phyloP scores from a whole-genome alignment of 352 stramenopile species.

The Phytophthora pistaciae region DNA sequence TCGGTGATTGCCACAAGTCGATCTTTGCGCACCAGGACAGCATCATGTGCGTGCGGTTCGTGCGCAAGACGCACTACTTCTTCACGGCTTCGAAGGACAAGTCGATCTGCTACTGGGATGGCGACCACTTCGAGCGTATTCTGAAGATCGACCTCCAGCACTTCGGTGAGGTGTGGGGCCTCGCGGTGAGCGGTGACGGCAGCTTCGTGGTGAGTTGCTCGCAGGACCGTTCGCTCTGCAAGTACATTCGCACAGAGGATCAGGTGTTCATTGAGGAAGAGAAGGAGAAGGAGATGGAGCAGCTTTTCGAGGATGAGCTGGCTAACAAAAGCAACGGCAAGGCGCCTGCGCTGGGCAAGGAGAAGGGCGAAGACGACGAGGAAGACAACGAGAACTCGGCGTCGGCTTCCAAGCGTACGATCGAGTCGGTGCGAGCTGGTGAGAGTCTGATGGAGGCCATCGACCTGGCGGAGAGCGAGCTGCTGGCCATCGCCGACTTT shows the following conservation, averaged over 20 bases:
- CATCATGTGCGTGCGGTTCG: constrained; percentile 97
- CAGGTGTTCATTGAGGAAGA: constrained; percentile 99
- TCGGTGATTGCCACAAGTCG: constrained; percentile 99
- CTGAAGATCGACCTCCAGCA: constrained; percentile 81
- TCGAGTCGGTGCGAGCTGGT: constrained; percentile 92
- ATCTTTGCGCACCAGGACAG: constrained; percentile 99
- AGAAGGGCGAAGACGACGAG: constrained; percentile 46
- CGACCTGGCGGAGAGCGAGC: constrained; percentile 93
- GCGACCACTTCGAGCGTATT: constrained; percentile 97
- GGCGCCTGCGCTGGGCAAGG: constrained; percentile 70
- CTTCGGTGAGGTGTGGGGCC: constrained; percentile 88
- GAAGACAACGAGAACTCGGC: constrained; percentile 71
- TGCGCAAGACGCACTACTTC: constrained; percentile 98
- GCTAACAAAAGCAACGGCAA: constrained; percentile 79
- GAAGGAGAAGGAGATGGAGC: constrained; percentile 95
- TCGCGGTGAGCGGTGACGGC: constrained; percentile 93
- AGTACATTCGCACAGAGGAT: constrained; percentile 97
- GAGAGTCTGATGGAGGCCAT: constrained; percentile 96
- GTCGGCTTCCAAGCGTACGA: constrained; percentile 92
- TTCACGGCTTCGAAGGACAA: constrained; percentile 99
- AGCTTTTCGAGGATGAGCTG: constrained; percentile 95
- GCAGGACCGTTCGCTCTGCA: constrained; percentile 97
- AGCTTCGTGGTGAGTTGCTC: constrained; percentile 96
- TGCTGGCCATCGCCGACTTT: constrained; percentile 86
- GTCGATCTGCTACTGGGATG: constrained; percentile 98